Conservation (phyloP, 2,329 filamentous ascomycete species). For the Clonostachys solani region DNA sequence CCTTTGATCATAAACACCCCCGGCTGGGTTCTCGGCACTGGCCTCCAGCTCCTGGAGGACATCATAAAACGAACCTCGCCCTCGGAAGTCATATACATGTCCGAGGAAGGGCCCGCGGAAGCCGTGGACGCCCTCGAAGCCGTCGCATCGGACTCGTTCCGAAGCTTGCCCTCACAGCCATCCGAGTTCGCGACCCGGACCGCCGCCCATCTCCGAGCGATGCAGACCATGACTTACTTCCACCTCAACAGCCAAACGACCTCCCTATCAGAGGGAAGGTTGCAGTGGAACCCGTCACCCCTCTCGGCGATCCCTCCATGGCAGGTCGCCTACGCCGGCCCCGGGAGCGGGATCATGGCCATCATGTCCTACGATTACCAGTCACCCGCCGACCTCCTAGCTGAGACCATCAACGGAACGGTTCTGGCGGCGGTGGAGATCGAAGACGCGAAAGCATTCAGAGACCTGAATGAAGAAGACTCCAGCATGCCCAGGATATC, state of each 20-base stretch:
- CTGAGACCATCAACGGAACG: constrained; percentile 66
- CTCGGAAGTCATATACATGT: constrained; percentile 65
- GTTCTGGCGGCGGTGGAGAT: constrained; percentile 63
- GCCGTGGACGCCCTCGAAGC: constrained; percentile 48
- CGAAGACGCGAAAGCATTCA: constrained; percentile 47
- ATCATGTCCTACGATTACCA: constrained; percentile 66
- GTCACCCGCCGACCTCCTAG: constrained; percentile 51
- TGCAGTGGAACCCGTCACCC: constrained; percentile 48
- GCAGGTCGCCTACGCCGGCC: constrained; percentile 54
- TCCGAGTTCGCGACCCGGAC: constrained; percentile 54
- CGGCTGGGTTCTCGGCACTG: constrained; percentile 69
- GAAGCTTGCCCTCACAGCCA: constrained; percentile 54
- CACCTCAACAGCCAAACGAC: constrained; percentile 32
- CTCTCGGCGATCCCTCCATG: constrained; percentile 55
- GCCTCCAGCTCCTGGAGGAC: constrained; percentile 58
- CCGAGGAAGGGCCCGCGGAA: constrained; percentile 54
- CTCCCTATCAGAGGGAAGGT: neutral
- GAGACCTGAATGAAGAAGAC: constrained; percentile 13
- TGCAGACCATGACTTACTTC: constrained; percentile 81
- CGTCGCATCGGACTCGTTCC: constrained; percentile 36
- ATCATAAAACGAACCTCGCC: constrained; percentile 51
- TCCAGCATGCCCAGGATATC: constrained; percentile 8
- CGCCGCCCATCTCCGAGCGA: constrained; percentile 61
- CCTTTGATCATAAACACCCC: constrained; percentile 71
- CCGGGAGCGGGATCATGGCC: constrained; percentile 51